A percentile compares a stretch with the other conserved stretches of the same genome.
Conservation (phyloP, 164 flowering plant genomes). For the Piper betle region DNA sequence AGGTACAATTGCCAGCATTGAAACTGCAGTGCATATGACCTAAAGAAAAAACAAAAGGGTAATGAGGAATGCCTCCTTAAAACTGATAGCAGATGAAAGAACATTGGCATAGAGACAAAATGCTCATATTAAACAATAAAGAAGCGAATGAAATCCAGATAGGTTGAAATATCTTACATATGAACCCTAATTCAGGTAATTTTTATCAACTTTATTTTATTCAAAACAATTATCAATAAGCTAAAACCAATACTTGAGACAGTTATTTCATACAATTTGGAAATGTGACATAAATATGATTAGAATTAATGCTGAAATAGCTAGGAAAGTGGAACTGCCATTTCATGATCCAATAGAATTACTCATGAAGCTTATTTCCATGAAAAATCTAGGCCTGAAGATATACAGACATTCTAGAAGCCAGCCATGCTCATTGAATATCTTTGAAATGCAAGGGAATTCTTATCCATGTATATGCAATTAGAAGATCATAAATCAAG, state of each 20-base stretch:
- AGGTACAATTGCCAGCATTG: constrained; percentile 63
- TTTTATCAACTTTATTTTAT: no score
- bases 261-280: no score
- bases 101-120: neutral
- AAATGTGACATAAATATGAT: neutral
- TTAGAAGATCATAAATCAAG: neutral
- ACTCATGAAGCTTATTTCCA: neutral
- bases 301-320: neutral
- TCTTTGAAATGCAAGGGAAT: neutral
- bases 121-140: no score
- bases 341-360: neutral
- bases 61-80: neutral
- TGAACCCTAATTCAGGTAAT: no score
- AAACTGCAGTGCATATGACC: constrained; percentile 68
- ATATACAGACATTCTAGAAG: neutral
- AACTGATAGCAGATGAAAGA: no score
- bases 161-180: no score
- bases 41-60: constrained; percentile 13
- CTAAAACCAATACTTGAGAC: no score
- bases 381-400: neutral
- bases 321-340: neutral
- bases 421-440: neutral
- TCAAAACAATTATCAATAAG: no score
- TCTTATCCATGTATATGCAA: no score
- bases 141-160: no score